Percentiles rank a stretch among this genome's conserved stretches.
phyloP scores from a whole-genome alignment of 352 stramenopile species.

The Phytophthora agathidicida region DNA sequence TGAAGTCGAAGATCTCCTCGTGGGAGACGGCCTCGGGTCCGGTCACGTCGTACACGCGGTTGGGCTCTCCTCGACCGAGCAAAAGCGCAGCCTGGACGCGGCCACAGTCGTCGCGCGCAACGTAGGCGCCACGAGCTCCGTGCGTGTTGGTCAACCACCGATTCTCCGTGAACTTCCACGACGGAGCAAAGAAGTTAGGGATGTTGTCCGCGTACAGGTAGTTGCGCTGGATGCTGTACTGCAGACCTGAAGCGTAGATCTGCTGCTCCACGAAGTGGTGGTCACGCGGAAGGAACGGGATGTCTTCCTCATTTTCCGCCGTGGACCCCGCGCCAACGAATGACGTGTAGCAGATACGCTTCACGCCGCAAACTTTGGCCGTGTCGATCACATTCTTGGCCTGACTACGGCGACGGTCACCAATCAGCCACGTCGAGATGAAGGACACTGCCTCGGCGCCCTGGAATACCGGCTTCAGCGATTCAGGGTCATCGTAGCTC shows the following conservation, averaged over 20 bases:
- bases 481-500: conserved; percentile 13
- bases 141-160: conserved; percentile 25
- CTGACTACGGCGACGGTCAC: conserved; percentile 16
- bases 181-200: conserved; percentile 21
- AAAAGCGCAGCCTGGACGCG: conserved; percentile 16
- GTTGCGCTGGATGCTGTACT: conserved; percentile 34
- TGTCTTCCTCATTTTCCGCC: conserved; percentile 21
- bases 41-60: conserved; percentile 19
- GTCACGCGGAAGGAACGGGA: conserved; percentile 24
- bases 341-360: conserved; percentile 24
- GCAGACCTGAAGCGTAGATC: conserved; percentile 25
- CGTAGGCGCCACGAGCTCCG: conserved; percentile 9
- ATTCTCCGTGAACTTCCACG: conserved; percentile 28
- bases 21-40: conserved; percentile 14
- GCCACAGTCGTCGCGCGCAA: conserved; percentile 10
- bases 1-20: conserved; percentile 23
- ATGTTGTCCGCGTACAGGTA: conserved; percentile 29
- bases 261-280: conserved; percentile 22
- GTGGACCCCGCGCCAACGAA: conserved; percentile 18
- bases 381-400: conserved; percentile 18
- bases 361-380: conserved; percentile 16
- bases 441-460: conserved; percentile 22
- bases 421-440: conserved; percentile 23
- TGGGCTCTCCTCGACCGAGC: conserved; percentile 23
- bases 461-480: conserved; percentile 21